These are phyloP conservation scores for Guyanaporus albipodus DNA, from an alignment of 768 basidiomycete genomes.

Conservation along the genomic window DNA sequence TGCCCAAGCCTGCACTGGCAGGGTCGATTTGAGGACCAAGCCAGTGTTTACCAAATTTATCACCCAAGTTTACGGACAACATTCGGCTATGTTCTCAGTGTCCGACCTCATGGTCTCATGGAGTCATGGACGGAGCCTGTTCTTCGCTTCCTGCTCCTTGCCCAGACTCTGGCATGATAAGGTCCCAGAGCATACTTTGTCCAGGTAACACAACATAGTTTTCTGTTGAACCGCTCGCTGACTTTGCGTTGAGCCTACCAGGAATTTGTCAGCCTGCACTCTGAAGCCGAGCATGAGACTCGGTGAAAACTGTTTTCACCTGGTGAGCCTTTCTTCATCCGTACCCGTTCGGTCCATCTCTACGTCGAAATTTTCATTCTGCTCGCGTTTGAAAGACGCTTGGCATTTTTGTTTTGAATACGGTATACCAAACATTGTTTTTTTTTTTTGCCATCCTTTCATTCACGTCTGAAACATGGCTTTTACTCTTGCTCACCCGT, in stretches of 20 bases:
- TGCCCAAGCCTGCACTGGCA: not conserved
- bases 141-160: constrained; percentile 8
- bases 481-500: constrained; percentile 2
- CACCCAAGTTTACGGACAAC: constrained; percentile 4
- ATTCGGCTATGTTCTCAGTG: not conserved
- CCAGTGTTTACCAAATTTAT: not conserved
- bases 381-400: not conserved
- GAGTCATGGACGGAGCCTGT: not conserved
- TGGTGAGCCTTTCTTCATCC: constrained; percentile 12
- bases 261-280: constrained; percentile 1
- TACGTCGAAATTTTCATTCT: not conserved
- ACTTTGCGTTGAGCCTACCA: too few relatives aligned
- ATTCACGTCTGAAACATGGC: constrained; percentile 2
- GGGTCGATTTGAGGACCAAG: not conserved
- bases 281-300: constrained; percentile 4
- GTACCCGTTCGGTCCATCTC: constrained; percentile 5
- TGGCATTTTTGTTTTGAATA: constrained; percentile 1
- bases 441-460: constrained; percentile 4
- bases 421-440: not conserved
- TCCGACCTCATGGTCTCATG: not conserved
- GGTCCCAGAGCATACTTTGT: too few relatives aligned
- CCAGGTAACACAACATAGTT: too few relatives aligned
- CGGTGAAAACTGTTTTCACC: constrained; percentile 5
- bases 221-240: too few relatives aligned
- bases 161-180: constrained; percentile 6